These are phyloP conservation scores for Pseudomicrostroma phylloplanum DNA, from an alignment of 1,284 basidiomycete species.

Conservation along the genomic window DNA sequence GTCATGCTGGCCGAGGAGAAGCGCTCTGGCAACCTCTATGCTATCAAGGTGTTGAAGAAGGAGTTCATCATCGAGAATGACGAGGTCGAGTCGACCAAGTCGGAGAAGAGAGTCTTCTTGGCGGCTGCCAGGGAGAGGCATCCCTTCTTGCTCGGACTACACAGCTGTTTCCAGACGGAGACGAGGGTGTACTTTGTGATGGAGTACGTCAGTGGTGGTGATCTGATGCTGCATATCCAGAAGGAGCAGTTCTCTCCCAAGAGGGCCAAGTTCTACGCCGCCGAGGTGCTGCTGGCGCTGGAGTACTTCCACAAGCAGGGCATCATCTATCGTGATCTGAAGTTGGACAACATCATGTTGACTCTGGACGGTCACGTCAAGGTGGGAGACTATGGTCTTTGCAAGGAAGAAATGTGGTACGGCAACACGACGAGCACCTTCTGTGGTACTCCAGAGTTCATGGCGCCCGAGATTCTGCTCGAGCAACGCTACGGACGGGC, in stretches of 20 bases:
- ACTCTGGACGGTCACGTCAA: slow-evolving; percentile 97
- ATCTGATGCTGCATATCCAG: slow-evolving; percentile 76
- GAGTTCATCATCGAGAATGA: slow-evolving; percentile 99
- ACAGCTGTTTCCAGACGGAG: slow-evolving; percentile 99
- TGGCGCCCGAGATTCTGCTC: slow-evolving; percentile 98
- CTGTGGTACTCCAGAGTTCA: slow-evolving; percentile 98
- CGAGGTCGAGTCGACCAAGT: slow-evolving; percentile 98
- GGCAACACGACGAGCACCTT: slow-evolving; percentile 97
- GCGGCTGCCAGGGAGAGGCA: slow-evolving; percentile 92
- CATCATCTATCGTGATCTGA: slow-evolving; percentile 80
- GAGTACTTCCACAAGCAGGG: slow-evolving; percentile 98
- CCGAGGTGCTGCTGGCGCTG: slow-evolving; percentile 90
- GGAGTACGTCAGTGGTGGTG: slow-evolving; percentile 68
- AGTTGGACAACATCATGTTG: slow-evolving; percentile 95
- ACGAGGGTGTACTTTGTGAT: slow-evolving; percentile 85
- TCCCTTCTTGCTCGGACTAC: slow-evolving; percentile 91
- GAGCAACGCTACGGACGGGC: slow-evolving; percentile 97
- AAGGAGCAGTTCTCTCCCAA: slow-evolving; percentile 72
- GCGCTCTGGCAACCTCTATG: slow-evolving; percentile 76
- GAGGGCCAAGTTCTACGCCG: slow-evolving; percentile 94
- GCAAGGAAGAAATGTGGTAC: slow-evolving; percentile 98
- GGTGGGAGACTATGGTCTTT: slow-evolving; percentile 96
- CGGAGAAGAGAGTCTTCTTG: slow-evolving; percentile 96
- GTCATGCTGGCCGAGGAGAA: slow-evolving; percentile 99
- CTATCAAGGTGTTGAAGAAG: slow-evolving; percentile 99